These are phyloP conservation scores for Boletus rubroflammeus DNA, from an alignment of 768 basidiomycete species.

Conservation along the genomic window DNA sequence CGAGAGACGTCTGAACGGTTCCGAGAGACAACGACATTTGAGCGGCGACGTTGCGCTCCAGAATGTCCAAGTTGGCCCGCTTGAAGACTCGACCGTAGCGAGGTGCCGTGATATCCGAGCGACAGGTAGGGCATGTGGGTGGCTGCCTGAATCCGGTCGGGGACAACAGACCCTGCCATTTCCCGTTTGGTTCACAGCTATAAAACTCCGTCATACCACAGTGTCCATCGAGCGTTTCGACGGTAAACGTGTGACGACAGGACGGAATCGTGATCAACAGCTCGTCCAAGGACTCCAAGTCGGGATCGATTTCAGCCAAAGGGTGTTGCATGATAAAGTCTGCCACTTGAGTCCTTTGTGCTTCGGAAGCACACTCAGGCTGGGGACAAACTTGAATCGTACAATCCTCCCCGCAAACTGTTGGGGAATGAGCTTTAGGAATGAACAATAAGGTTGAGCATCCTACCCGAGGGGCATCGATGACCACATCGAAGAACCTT, in stretches of 20 bases:
- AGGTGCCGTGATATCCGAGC: slow-evolving; percentile 49
- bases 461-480: slow-evolving; percentile 60
- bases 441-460: neutral
- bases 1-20: slow-evolving; percentile 27
- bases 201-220: slow-evolving; percentile 54
- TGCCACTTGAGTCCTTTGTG: slow-evolving; percentile 42
- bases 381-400: slow-evolving; percentile 47
- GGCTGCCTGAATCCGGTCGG: slow-evolving; percentile 40
- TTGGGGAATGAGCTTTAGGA: neutral
- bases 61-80: slow-evolving; percentile 58
- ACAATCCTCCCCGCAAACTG: slow-evolving; percentile 71
- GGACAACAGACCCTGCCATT: slow-evolving; percentile 42
- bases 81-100: slow-evolving; percentile 64
- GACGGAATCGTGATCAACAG: slow-evolving; percentile 56
- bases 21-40: slow-evolving; percentile 46
- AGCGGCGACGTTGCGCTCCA: slow-evolving; percentile 59
- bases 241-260: slow-evolving; percentile 65
- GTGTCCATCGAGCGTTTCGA: slow-evolving; percentile 66
- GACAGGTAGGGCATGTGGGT: slow-evolving; percentile 62
- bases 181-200: slow-evolving; percentile 28
- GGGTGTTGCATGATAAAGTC: slow-evolving; percentile 56
- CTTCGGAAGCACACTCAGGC: slow-evolving; percentile 45
- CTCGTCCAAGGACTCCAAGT: slow-evolving; percentile 41
- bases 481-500: slow-evolving; percentile 56
- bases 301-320: slow-evolving; percentile 45